phyloP scores from a whole-genome alignment of 2,329 filamentous ascomycete species.

The Lachnum nothofagi region DNA sequence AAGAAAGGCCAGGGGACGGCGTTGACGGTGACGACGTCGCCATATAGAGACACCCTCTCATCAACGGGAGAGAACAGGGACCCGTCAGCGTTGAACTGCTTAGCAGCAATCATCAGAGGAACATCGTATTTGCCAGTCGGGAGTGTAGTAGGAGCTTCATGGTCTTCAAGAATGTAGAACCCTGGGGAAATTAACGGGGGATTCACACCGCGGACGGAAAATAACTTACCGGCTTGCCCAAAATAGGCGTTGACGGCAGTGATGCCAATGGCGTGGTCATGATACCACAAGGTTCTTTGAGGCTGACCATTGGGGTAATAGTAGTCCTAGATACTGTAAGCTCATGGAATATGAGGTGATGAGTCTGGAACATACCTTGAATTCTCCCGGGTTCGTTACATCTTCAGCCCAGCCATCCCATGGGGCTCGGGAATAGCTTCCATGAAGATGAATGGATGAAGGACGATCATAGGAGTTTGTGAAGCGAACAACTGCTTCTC shows the following conservation, averaged over 20 bases:
- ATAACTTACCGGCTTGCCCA: conserved; percentile 51
- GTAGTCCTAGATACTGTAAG: too few species aligned
- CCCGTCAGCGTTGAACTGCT: conserved; percentile 48
- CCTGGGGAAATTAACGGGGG: neutral
- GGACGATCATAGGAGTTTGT: conserved; percentile 44
- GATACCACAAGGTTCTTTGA: conserved; percentile 54
- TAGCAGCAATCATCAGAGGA: conserved; percentile 45
- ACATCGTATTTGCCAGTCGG: conserved; percentile 50
- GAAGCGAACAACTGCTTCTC: conserved; percentile 50
- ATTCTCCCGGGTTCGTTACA: conserved; percentile 45
- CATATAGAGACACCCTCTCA: conserved; percentile 46
- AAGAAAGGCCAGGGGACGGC: conserved; percentile 55
- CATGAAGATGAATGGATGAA: conserved; percentile 50
- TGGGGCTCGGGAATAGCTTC: conserved; percentile 44
- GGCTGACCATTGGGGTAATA: conserved; percentile 55
- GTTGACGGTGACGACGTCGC: conserved; percentile 55
- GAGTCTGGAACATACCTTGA: too few species aligned
- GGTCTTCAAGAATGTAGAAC: conserved; percentile 50
- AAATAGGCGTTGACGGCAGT: conserved; percentile 53
- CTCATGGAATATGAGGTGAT: too few species aligned
- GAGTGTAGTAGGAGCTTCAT: conserved; percentile 40
- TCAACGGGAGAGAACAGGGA: conserved; percentile 43
- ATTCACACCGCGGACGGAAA: neutral
- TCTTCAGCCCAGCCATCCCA: conserved; percentile 54
- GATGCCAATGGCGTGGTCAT: conserved; percentile 36